Conservation (phyloP, 495 filamentous ascomycete species). For the Friedmanniomyces endolithicus region DNA sequence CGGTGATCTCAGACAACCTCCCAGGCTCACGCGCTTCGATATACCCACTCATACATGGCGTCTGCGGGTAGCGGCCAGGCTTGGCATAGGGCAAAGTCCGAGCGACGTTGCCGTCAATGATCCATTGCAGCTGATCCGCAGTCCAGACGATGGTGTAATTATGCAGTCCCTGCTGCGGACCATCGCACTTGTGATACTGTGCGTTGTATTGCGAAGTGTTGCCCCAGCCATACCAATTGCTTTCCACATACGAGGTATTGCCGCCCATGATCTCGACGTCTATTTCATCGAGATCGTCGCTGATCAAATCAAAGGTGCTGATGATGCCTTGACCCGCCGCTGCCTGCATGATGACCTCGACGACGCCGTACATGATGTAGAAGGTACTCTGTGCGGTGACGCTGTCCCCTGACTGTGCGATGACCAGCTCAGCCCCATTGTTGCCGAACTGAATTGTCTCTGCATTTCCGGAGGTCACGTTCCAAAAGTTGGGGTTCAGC, state of each 20-base stretch:
- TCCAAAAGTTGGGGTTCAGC: conserved; percentile 38
- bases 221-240: conserved; percentile 82
- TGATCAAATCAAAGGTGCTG: conserved; percentile 71
- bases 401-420: conserved; percentile 56
- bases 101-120: conserved; percentile 55
- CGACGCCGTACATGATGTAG: conserved; percentile 66
- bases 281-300: conserved; percentile 78
- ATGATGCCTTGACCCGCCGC: conserved; percentile 66
- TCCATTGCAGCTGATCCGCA: conserved; percentile 53
- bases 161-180: conserved; percentile 41
- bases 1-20: too few species aligned
- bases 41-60: conserved; percentile 71
- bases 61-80: conserved; percentile 66
- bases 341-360: conserved; percentile 60
- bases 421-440: conserved; percentile 55
- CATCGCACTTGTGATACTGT: conserved; percentile 29
- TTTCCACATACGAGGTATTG: conserved; percentile 43
- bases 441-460: conserved; percentile 37
- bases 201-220: conserved; percentile 51
- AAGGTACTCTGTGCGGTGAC: conserved; percentile 61
- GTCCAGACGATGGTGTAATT: conserved; percentile 80
- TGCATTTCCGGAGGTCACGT: conserved; percentile 40
- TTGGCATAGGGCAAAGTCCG: conserved; percentile 54
- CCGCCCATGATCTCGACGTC: conserved; percentile 45
- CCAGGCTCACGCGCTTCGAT: too few species aligned